Evolutionary conservation across 192 early-diverging fungal species (phyloP).

Genomic region (Dissophora globulifera): DNA sequence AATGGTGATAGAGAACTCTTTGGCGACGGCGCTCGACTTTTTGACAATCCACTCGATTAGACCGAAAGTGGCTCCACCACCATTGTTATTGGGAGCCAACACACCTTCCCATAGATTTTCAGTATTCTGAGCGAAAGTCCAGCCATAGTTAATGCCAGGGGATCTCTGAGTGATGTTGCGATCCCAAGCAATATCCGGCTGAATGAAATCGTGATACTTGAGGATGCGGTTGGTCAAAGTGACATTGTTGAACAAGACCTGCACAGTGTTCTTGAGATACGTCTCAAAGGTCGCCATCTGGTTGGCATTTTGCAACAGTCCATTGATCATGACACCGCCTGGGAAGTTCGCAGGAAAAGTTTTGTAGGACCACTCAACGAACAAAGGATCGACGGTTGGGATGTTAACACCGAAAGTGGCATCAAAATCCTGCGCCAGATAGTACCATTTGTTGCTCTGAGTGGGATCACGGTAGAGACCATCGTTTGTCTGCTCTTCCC

Average conservation of each 20-base stretch:
- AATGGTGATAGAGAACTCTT: conserved; percentile 33
- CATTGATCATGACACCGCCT: conserved; percentile 56
- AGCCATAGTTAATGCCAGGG: conserved; percentile 55
- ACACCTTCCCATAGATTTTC: conserved; percentile 49
- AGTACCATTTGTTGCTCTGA: conserved; percentile 53
- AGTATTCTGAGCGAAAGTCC: conserved; percentile 49
- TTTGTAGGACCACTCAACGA: conserved; percentile 48
- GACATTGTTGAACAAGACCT: conserved; percentile 58
- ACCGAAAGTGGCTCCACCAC: conserved; percentile 55
- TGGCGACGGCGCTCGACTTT: conserved; percentile 51
- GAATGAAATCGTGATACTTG: conserved; percentile 53
- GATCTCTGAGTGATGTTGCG: conserved; percentile 57
- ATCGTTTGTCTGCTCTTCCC: conserved; percentile 57
- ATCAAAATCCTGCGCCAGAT: conserved; percentile 60
- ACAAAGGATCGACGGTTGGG: conserved; percentile 13
- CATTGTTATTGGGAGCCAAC: background rate
- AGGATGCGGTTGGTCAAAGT: conserved; percentile 52
- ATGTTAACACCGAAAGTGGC: conserved; percentile 63
- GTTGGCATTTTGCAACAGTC: conserved; percentile 53
- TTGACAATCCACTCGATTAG: conserved; percentile 56
- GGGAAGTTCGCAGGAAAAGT: conserved; percentile 45
- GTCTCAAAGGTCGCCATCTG: conserved; percentile 44
- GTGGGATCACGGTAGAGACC: conserved; percentile 57
- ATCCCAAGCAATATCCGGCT: conserved; percentile 58
- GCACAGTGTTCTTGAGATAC: conserved; percentile 55